Conservation (phyloP, 805 yeast genomes). For the Schwanniomyces sp. region DNA sequence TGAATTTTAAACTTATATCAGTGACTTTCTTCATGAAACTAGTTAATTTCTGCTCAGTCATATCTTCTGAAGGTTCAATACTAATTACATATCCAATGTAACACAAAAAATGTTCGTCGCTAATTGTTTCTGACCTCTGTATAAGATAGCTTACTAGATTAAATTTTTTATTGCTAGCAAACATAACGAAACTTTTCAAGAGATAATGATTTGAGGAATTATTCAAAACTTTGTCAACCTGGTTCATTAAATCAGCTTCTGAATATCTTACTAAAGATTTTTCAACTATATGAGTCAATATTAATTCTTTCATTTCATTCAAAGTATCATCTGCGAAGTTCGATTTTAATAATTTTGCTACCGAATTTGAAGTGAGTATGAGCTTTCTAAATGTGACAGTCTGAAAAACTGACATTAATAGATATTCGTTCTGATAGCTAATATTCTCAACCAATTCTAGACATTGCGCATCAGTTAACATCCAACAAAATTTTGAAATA, state of each 20-base stretch:
- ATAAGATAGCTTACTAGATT: slow-evolving; percentile 9
- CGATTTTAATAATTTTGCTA: not conserved
- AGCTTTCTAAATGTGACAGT: not conserved
- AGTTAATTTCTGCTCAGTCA: slow-evolving; percentile 10
- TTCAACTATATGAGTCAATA: slow-evolving; percentile 9
- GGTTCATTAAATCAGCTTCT: slow-evolving; percentile 4
- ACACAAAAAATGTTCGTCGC: slow-evolving; percentile 15
- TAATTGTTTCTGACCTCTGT: slow-evolving; percentile 3
- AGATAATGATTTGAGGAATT: slow-evolving; percentile 9
- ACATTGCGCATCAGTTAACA: slow-evolving; percentile 21
- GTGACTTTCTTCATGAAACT: slow-evolving; percentile 6
- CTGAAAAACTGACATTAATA: not conserved
- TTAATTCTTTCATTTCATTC: not conserved
- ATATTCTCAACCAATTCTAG: slow-evolving; percentile 6
- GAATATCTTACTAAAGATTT: slow-evolving; percentile 7
- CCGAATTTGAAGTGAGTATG: not conserved
- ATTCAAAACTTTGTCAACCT: slow-evolving; percentile 6
- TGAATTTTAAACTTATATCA: slow-evolving; percentile 3
- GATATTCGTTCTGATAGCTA: not conserved
- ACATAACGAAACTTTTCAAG: slow-evolving; percentile 13
- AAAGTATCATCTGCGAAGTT: not conserved
- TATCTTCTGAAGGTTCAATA: slow-evolving; percentile 5
- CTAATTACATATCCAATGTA: slow-evolving; percentile 17
- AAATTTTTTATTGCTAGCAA: slow-evolving; percentile 1
- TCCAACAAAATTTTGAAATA: slow-evolving; percentile 23